Conservation (phyloP, 2,329 filamentous ascomycete species). For the Phialemonium atrogriseum region DNA sequence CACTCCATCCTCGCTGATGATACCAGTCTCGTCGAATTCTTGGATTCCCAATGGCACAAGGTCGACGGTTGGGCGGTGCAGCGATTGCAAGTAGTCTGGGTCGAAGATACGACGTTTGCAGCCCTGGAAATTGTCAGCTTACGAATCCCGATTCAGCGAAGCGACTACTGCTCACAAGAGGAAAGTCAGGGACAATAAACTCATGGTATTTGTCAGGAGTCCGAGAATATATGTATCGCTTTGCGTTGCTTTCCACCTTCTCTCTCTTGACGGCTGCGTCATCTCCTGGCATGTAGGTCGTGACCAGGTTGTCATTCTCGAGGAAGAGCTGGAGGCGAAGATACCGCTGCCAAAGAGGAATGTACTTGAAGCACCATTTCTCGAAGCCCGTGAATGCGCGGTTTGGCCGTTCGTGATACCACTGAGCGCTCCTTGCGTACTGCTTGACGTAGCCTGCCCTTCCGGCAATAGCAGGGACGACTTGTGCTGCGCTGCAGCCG, state of each 20-base stretch:
- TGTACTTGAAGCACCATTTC: constrained; percentile 14
- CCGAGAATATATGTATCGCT: constrained; percentile 17
- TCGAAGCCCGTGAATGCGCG: constrained; percentile 7
- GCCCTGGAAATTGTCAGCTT: constrained; percentile 11
- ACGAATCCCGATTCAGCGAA: too few species aligned
- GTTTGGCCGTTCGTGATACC: constrained; percentile 17
- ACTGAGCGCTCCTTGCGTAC: constrained; percentile 17
- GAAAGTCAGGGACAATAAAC: constrained; percentile 21
- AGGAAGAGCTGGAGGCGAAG: constrained; percentile 13
- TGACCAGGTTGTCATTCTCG: constrained; percentile 14
- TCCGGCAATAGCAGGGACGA: constrained; percentile 23
- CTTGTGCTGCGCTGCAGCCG: constrained; percentile 25
- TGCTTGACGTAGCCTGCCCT: constrained; percentile 15
- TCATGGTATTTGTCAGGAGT: constrained; percentile 20
- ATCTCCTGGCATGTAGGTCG: constrained; percentile 5
- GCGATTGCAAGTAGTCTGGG: constrained; percentile 20
- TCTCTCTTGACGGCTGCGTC: constrained; percentile 7
- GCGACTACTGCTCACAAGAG: constrained; percentile 9
- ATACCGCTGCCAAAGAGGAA: constrained; percentile 14
- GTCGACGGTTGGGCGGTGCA: constrained; percentile 21
- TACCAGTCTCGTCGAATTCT: constrained; percentile 17
- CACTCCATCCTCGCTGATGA: constrained; percentile 11
- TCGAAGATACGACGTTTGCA: constrained; percentile 28
- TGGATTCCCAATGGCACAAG: constrained; percentile 16
- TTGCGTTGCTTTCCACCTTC: constrained; percentile 7